A percentile compares a stretch with the other conserved stretches of the same genome.
phyloP scores from a whole-genome alignment of 2,329 filamentous ascomycete species.

The Daldinia sp. region DNA sequence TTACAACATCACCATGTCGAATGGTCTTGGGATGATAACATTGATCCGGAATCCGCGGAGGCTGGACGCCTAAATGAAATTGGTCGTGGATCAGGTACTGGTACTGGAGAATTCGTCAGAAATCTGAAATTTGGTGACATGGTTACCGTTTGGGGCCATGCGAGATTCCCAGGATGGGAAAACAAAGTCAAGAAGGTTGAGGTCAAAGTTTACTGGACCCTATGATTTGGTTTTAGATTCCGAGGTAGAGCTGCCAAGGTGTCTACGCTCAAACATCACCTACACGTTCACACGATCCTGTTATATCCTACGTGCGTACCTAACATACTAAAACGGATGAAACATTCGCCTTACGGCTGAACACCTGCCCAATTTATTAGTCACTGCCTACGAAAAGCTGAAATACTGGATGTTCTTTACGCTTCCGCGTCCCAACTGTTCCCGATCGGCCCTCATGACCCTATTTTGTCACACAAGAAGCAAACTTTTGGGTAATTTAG shows the following conservation, averaged over 20 bases:
- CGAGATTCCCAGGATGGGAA: constrained; percentile 62
- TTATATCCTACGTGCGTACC: background rate
- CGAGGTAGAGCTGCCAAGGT: background rate
- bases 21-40: constrained; percentile 62
- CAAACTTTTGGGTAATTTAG: no score
- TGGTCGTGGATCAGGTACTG: constrained; percentile 61
- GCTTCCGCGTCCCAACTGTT: no score
- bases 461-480: no score
- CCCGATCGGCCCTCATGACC: no score
- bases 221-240: constrained; percentile 42
- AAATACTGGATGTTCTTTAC: background rate
- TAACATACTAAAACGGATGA: background rate
- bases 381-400: background rate
- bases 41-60: constrained; percentile 53
- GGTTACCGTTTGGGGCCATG: constrained; percentile 68
- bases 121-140: constrained; percentile 66
- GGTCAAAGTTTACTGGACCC: constrained; percentile 67
- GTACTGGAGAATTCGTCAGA: constrained; percentile 64
- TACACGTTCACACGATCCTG: background rate
- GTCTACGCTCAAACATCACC: background rate
- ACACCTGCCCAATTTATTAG: background rate
- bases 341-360: background rate
- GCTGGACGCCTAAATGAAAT: constrained; percentile 49
- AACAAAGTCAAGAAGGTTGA: constrained; percentile 60
- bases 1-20: constrained; percentile 56